Evolutionary conservation across 495 filamentous ascomycete genomes (phyloP).

Genomic region (Daldinia childiae): DNA sequence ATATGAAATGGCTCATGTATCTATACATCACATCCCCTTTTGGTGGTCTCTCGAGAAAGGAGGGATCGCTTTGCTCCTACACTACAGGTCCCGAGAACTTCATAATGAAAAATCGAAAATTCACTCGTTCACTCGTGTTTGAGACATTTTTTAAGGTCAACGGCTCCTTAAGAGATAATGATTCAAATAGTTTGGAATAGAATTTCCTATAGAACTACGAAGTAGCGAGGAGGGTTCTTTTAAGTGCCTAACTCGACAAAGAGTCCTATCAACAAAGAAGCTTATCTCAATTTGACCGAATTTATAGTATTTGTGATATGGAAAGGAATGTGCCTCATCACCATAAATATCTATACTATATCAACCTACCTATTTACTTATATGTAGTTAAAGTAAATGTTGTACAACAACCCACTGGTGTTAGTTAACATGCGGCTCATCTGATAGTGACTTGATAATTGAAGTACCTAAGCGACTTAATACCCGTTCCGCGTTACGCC

Average conservation of each 20-base stretch:
- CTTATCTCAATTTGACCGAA: not conserved
- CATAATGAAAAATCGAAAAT: constrained; percentile 45
- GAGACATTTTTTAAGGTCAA: constrained; percentile 1
- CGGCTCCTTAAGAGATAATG: not conserved
- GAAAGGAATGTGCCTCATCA: not conserved
- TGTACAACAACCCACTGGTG: not conserved
- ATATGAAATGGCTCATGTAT: constrained; percentile 44
- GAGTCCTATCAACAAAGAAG: constrained; percentile 5
- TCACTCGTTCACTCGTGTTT: constrained; percentile 32
- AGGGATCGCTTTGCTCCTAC: constrained; percentile 7
- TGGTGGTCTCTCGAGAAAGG: constrained; percentile 15
- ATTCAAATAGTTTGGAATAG: constrained; percentile 6
- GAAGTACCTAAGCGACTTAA: not conserved
- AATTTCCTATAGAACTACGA: not conserved
- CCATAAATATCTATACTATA: not conserved
- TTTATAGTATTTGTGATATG: not conserved
- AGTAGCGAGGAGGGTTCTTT: not conserved
- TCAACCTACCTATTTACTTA: no score
- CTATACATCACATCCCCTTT: constrained; percentile 40
- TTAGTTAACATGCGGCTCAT: not conserved
- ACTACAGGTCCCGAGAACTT: constrained; percentile 25
- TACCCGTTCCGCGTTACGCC: not conserved
- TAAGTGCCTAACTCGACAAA: not conserved
- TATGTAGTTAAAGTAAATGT: not conserved
- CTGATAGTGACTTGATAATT: no score